phyloP scores from a whole-genome alignment of 1,284 basidiomycete genomes.

The Austroboletus novae-zelandiae region DNA sequence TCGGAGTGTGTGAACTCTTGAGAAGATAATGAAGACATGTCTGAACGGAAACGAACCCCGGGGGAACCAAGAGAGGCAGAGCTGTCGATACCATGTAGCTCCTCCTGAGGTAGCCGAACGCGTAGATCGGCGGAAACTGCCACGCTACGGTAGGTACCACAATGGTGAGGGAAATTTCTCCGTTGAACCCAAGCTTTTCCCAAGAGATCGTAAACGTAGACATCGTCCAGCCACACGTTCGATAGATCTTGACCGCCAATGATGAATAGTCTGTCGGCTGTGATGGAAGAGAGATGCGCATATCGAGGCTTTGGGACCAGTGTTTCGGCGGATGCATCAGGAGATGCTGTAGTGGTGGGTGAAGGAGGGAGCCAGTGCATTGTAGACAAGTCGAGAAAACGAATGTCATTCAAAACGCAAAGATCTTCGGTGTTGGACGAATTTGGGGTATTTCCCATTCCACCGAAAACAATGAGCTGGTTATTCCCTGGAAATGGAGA shows the following conservation, averaged over 20 bases:
- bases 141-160: slow-evolving; percentile 90
- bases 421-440: slow-evolving; percentile 68
- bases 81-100: slow-evolving; percentile 41
- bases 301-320: slow-evolving; percentile 79
- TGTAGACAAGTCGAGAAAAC: slow-evolving; percentile 75
- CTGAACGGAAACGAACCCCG: slow-evolving; percentile 56
- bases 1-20: slow-evolving; percentile 55
- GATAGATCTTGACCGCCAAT: slow-evolving; percentile 92
- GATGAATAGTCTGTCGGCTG: slow-evolving; percentile 81
- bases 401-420: slow-evolving; percentile 82
- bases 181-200: slow-evolving; percentile 74
- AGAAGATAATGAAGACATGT: slow-evolving; percentile 37
- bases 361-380: slow-evolving; percentile 68
- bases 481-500: slow-evolving; percentile 63
- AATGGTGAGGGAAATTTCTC: slow-evolving; percentile 82
- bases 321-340: slow-evolving; percentile 37
- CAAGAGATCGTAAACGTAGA: slow-evolving; percentile 82
- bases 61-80: slow-evolving; percentile 49
- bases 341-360: slow-evolving; percentile 27
- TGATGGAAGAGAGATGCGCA: slow-evolving; percentile 85
- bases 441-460: slow-evolving; percentile 80
- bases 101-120: slow-evolving; percentile 68
- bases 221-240: slow-evolving; percentile 90
- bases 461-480: slow-evolving; percentile 87
- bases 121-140: slow-evolving; percentile 69